Evolutionary conservation across 805 yeast genomes (phyloP), one percentile per base, ranked within the genome.

Genomic region (Ascoidea rubescens): DNA sequence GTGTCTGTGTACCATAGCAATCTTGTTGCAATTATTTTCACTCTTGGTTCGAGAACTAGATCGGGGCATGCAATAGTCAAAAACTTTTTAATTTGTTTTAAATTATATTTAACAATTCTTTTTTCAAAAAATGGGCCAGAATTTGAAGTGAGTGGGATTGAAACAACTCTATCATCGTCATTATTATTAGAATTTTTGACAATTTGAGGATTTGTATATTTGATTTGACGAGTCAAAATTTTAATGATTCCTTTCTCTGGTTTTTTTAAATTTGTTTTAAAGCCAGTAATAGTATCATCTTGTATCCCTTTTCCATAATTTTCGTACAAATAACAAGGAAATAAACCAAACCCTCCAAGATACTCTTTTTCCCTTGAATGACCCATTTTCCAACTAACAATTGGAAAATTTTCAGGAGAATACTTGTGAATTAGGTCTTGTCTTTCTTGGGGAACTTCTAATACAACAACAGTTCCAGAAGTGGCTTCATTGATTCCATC

Each of bases 1-100:
- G 68, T 62, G 53, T 65, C 68, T 2, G 60, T 56, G 31, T 56
- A 56, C 62, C 62, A 60, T 5, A 56, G 28, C 5, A 55, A 21
- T 33, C 52, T 55, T 1, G 56, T 52, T 44, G 28, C 28, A 21
- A 21, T 53, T 47, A 10, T 51, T 44, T 42, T 42, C 12, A 42
- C n/a, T 12, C 44, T n/a, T 12, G 44, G 44, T 12, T 12, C n/a
- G 21, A 45, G 43, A 28, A 54, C 57, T n/a, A 52, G 58, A 50
- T 57, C 58, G 5, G 60, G 60, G 31, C 55, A 53, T n/a, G 57
- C 12, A 1, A 53, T 51, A 28, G 53, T 3, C 4, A 58, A 14
- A n/a, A 55, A 53, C 1, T 56, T 53, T 33, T 59, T 59, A 5
- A 56, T 56, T 45, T 58, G 56, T 30, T 54, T 46, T 7, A 58